Evolutionary conservation across 2,329 filamentous ascomycete species (phyloP), one percentile per base, ranked within the genome.

Genomic region (Arachnomyces sp.): DNA sequence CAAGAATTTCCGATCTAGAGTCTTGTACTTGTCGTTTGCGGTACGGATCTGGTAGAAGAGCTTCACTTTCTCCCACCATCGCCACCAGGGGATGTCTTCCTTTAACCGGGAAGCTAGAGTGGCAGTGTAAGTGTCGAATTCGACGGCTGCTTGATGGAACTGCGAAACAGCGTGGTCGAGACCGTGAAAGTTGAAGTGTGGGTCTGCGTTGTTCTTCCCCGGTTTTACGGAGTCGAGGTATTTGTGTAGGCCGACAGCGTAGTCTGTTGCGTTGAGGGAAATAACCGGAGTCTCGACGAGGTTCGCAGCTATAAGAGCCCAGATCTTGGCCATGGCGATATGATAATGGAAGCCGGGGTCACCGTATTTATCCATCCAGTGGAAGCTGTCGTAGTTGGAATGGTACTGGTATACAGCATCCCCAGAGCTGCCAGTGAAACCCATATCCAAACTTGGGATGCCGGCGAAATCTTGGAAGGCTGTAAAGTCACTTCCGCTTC

Each of bases 1-100:
- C 46, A 95, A 53, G 61, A 95, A 94, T 37, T 80, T 71, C 12
- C 88, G 73, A 61, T 96, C 90, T 0, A 96, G 66, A 7, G 71
- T 69, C 72, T 94, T 94, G 70, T 94, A 94, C 58, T 84, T 83
- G 25, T 70, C 71, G 61, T 96, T 96, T 33, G 82, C 74, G 8
- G 63, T 69, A 18, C 77, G 73, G 38, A 94, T 76, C 13, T 76
- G 67, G 41, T 74, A 71, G 44, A 74, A 76, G 1, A 89, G 68
- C 47, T 71, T 73, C 16, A 85, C 63, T 58, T 78, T 81, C 58
- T 77, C 74, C 62, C 81, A 76, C 64, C 79, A 81, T 50, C 81
- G 77, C 79, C 85, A 92, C 85, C 85, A 92, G 0, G 84, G 83
- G 6, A 88, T 68, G 31, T 71, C 58, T 29, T 72, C 61, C 16